Percentiles rank a stretch among this genome's conserved stretches.
Evolutionary conservation across 2,329 filamentous ascomycete species (phyloP).

Genomic region (Fusarium veterinarium): DNA sequence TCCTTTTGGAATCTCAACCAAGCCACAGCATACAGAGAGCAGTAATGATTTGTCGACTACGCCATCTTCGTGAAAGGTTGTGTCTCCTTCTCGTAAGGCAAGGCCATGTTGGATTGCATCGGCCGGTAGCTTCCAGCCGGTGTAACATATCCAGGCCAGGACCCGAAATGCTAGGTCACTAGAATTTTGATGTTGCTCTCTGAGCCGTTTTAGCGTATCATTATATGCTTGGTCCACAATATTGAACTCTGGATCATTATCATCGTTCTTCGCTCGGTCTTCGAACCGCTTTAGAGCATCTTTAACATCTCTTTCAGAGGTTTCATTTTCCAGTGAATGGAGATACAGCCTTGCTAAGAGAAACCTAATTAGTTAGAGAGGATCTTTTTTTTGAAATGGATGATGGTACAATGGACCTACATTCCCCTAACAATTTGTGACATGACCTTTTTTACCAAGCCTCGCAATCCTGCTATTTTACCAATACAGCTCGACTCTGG

Average conservation of each 20-base stretch:
- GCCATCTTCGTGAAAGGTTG: rapidly evolving
- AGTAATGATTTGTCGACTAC: background rate
- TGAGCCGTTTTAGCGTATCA: rapidly evolving
- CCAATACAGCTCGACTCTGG: background rate
- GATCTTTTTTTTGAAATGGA: rapidly evolving
- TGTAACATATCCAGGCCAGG: background rate
- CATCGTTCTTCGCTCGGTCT: background rate
- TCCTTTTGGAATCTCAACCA: background rate
- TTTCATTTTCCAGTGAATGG: background rate
- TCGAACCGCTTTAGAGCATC: rapidly evolving
- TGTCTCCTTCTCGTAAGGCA: background rate
- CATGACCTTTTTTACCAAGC: rapidly evolving
- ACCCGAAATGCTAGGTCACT: background rate
- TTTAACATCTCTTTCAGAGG: rapidly evolving
- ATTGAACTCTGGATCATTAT: rapidly evolving
- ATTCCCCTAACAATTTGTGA: rapidly evolving
- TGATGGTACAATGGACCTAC: rapidly evolving
- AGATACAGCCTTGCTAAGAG: background rate
- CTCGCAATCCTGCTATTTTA: rapidly evolving
- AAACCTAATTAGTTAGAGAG: background rate
- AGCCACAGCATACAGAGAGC: background rate
- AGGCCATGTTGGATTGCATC: background rate
- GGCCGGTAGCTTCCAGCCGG: rapidly evolving
- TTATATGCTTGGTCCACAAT: background rate
- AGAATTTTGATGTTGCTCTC: background rate